Evolutionary conservation across 225 moss, liverwort and hornwort genomes (phyloP), one percentile per base, ranked within the genome.

Genomic region (Ulota crispa): DNA sequence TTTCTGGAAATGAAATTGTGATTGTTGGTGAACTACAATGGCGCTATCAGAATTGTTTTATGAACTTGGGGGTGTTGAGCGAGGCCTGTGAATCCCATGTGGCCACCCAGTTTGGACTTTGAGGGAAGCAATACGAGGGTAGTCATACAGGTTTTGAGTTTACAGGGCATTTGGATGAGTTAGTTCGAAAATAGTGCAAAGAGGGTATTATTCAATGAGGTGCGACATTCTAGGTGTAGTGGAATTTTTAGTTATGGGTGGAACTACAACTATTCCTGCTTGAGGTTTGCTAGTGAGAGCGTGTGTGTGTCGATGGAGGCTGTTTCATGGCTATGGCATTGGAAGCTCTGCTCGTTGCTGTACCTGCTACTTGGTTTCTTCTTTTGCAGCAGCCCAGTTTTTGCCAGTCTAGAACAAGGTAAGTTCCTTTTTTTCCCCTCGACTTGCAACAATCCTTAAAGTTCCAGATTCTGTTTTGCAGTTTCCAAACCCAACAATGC

Each of bases 401-500:
- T 73, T 62, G 83, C 84, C 63, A 87, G 73, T 68, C 54, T 68
- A 19, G 84, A 84, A 63, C 84, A 87, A 84, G 87, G 87, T 87
- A 80, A 50, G 18, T 50, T 18, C 50, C 18, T n/a, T 9, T 6
- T 6, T n/a, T 26, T 27, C 27, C 36, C 10, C 34, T 60, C 4
- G 16, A 4, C 27, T 75, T 34, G 36, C 34, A 60, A 41, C 34
- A 60, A 55, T 70, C 43, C 59, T 47, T 24, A 6, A 43, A 26
- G 73, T 21, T 55, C 16, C 39, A 30, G 6, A 27, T 5, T 2
- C 39, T 42, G 65, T 53, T 27, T 19, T 27, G 56, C 16, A 34
- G 9, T 47, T 50, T 76, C 15, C 9, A 3, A 60, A 32, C 6
- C 39, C 11, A 31, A 28, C 20, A 18, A 10, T 68, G 37, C 37